Conservation (phyloP, 768 basidiomycete species). For the Auriculariales sp. region DNA sequence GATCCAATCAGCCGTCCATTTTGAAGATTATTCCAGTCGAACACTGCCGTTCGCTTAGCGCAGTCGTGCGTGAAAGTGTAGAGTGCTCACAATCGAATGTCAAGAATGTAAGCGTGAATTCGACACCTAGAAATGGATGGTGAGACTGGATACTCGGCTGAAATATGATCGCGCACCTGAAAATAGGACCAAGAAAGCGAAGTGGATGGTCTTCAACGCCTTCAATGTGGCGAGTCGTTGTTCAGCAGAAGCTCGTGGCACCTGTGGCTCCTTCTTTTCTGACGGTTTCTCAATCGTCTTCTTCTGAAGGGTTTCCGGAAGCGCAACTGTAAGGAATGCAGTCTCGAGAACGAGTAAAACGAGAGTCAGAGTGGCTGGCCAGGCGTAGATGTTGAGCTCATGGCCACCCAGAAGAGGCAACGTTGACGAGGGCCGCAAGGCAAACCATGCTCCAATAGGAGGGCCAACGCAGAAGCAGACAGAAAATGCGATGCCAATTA, state of each 20-base stretch:
- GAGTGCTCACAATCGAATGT: constrained; percentile 65
- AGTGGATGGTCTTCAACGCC: constrained; percentile 54
- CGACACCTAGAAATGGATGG: constrained; percentile 40
- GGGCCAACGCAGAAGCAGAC: constrained; percentile 90
- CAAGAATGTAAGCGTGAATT: constrained; percentile 92
- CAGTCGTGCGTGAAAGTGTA: background rate
- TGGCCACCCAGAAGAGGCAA: constrained; percentile 31
- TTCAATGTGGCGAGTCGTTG: constrained; percentile 40
- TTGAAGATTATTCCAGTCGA: constrained; percentile 81
- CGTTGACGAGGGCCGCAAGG: constrained; percentile 62
- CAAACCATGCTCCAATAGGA: constrained; percentile 91
- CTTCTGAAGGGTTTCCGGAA: constrained; percentile 77
- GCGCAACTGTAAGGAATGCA: constrained; percentile 48
- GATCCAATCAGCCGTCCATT: constrained; percentile 75
- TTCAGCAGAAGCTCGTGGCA: constrained; percentile 18
- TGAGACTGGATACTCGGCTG: background rate
- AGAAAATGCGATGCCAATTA: constrained; percentile 93
- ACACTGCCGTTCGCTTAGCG: constrained; percentile 32
- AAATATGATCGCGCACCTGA: constrained; percentile 31
- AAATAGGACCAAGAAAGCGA: constrained; percentile 78
- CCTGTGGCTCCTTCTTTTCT: constrained; percentile 12
- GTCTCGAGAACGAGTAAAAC: constrained; percentile 70
- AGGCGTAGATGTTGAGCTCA: constrained; percentile 79
- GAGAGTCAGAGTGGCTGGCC: constrained; percentile 76
- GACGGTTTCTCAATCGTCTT: constrained; percentile 8